Conservation (phyloP, 2,329 filamentous ascomycete species). For the Colletotrichum siamense region DNA sequence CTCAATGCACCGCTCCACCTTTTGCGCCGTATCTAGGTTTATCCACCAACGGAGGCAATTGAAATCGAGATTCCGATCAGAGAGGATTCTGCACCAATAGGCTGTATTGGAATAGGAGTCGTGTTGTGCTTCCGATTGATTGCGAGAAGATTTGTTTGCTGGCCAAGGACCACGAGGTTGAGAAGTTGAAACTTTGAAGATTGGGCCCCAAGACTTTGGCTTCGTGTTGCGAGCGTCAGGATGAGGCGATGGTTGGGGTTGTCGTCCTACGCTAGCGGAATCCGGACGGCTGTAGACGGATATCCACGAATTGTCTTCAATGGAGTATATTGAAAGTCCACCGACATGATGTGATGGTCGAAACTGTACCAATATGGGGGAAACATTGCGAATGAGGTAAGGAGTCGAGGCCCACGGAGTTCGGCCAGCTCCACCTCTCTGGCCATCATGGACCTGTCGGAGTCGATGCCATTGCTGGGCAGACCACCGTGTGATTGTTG, state of each 20-base stretch:
- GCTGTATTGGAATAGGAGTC: neutral
- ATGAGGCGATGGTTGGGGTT: neutral
- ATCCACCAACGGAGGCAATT: slow-evolving; percentile 15
- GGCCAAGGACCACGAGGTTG: neutral
- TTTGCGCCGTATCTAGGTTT: slow-evolving; percentile 2
- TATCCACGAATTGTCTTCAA: slow-evolving; percentile 14
- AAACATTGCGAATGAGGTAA: neutral
- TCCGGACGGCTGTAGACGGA: neutral
- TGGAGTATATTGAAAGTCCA: neutral
- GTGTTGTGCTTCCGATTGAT: neutral
- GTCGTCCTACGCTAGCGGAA: neutral
- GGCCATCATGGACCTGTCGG: slow-evolving; percentile 1
- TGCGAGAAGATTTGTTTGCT: neutral
- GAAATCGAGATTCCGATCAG: neutral
- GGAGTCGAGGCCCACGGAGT: neutral
- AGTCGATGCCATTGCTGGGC: slow-evolving; percentile 10
- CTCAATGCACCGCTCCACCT: slow-evolving; percentile 2
- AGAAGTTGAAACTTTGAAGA: neutral
- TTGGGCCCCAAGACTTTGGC: neutral
- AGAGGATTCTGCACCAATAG: slow-evolving; percentile 3
- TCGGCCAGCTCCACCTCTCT: slow-evolving; percentile 4
- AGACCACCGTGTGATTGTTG: slow-evolving; percentile 12
- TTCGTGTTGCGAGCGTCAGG: neutral
- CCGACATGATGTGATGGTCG: neutral
- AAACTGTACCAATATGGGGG: neutral